Conservation (phyloP, 371 early-diverging fungal genomes). For the Blakeslea trispora region DNA sequence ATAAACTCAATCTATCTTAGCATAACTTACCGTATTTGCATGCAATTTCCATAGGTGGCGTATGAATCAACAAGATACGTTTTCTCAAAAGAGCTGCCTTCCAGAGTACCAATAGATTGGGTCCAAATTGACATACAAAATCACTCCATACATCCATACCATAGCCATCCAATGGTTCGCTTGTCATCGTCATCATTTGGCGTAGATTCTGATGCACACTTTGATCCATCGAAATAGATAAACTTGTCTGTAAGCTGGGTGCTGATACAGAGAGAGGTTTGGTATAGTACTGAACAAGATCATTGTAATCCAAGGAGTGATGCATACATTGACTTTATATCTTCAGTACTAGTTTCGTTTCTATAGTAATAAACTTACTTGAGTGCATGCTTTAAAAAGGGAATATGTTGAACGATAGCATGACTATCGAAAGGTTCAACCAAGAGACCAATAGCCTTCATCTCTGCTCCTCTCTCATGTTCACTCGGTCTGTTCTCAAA, state of each 20-base stretch:
- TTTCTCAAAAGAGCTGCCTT: slow-evolving; percentile 58
- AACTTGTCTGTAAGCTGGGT: no score
- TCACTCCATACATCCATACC: slow-evolving; percentile 35
- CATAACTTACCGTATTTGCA: slow-evolving; percentile 54
- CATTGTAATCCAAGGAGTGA: no score
- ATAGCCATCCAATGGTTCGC: no score
- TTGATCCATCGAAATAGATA: no score
- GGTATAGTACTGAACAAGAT: no score
- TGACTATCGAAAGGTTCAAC: slow-evolving; percentile 49
- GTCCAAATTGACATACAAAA: slow-evolving; percentile 51
- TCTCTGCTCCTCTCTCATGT: slow-evolving; percentile 52
- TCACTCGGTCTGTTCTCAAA: slow-evolving; percentile 46
- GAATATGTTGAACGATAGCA: slow-evolving; percentile 28
- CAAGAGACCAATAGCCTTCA: slow-evolving; percentile 60
- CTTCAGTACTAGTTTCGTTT: no score
- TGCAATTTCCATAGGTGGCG: slow-evolving; percentile 49
- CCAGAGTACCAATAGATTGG: slow-evolving; percentile 59
- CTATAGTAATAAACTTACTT: slow-evolving; percentile 10
- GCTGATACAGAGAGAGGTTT: no score
- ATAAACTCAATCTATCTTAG: no score
- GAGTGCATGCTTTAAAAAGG: slow-evolving; percentile 34
- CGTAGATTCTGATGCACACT: no score
- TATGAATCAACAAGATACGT: slow-evolving; percentile 53
- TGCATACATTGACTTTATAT: not conserved
- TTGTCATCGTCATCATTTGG: no score